A percentile compares a stretch with the other conserved stretches of the same genome.
Conservation (phyloP, 768 basidiomycete species). For the Myochromella boudieri region DNA sequence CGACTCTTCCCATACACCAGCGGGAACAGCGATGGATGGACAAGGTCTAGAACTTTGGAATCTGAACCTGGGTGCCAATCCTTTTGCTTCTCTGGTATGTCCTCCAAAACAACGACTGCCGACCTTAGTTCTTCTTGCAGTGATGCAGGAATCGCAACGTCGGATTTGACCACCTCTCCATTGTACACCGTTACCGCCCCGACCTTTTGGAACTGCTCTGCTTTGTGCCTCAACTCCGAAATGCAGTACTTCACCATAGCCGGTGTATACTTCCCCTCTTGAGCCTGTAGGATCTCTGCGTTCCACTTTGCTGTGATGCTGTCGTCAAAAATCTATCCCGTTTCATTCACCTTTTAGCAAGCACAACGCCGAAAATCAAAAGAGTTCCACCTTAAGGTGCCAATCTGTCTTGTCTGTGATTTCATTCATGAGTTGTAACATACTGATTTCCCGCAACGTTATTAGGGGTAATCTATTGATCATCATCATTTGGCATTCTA, state of each 20-base stretch:
- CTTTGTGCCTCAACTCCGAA: slow-evolving; percentile 18
- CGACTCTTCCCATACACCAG: slow-evolving; percentile 29
- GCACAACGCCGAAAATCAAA: background rate
- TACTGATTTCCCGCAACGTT: slow-evolving; percentile 23
- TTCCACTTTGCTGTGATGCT: background rate
- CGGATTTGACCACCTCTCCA: slow-evolving; percentile 25
- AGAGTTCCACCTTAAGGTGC: slow-evolving; percentile 22
- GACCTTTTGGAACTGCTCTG: slow-evolving; percentile 11
- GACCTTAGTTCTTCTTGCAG: slow-evolving; percentile 18
- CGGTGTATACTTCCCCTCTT: background rate
- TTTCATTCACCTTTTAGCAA: background rate
- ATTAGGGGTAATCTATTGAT: slow-evolving; percentile 12
- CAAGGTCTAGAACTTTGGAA: slow-evolving; percentile 39
- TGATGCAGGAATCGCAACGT: slow-evolving; percentile 20
- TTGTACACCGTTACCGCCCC: slow-evolving; percentile 16
- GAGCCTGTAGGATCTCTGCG: too few species aligned
- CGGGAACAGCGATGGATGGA: slow-evolving; percentile 41
- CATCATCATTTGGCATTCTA: too few species aligned
- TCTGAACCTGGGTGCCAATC: slow-evolving; percentile 45
- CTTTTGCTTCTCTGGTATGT: slow-evolving; percentile 28
- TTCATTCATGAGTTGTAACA: slow-evolving; percentile 25
- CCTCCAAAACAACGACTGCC: slow-evolving; percentile 27
- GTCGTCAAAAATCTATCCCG: background rate
- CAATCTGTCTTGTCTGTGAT: slow-evolving; percentile 27
- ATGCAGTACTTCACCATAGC: slow-evolving; percentile 21